These are phyloP conservation scores for Fistulifera solaris DNA, from an alignment of 108 stramenopile species.

Conservation along the genomic window DNA sequence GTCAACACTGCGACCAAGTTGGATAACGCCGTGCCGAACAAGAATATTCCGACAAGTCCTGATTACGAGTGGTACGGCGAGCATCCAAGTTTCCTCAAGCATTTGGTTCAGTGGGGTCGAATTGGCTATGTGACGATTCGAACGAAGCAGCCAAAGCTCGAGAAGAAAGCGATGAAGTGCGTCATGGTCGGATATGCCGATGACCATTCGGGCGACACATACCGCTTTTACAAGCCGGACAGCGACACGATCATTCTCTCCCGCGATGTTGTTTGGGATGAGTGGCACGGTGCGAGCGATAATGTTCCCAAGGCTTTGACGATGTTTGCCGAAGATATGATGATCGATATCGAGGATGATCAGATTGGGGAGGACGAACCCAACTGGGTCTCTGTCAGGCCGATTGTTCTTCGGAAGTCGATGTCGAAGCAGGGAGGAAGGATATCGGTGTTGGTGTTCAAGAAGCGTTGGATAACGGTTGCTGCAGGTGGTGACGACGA, in stretches of 20 bases:
- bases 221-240: neutral
- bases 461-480: too few relatives aligned
- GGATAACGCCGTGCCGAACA: neutral
- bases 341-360: neutral
- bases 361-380: neutral
- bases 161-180: neutral
- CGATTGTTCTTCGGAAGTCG: neutral
- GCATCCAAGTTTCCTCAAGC: neutral
- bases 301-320: neutral
- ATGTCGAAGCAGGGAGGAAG: conserved; percentile 2
- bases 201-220: neutral
- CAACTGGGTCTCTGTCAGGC: neutral
- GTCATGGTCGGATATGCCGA: neutral
- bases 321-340: neutral
- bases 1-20: conserved; percentile 3
- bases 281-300: too few relatives aligned
- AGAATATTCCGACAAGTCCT: too few relatives aligned
- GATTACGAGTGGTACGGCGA: neutral
- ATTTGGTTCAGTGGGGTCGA: conserved; percentile 7
- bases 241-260: neutral
- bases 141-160: neutral
- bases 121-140: conserved; percentile 10
- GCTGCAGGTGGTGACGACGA: conserved; percentile 3
- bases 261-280: neutral
- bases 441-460: neutral